Conservation (phyloP, 352 stramenopile genomes). For the Pythium coloratum region DNA sequence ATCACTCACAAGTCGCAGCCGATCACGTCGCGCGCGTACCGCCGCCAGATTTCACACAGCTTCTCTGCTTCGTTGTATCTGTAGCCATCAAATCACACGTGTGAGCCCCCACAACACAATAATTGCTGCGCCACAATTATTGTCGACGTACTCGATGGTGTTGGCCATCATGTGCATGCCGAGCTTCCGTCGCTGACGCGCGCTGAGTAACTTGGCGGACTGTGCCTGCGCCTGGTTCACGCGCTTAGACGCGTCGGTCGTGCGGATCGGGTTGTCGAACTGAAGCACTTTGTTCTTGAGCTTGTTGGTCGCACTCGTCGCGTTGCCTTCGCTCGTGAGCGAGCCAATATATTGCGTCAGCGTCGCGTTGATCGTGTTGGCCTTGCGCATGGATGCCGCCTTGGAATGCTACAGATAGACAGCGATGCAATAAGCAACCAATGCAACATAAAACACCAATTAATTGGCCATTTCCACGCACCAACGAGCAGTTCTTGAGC, state of each 20-base stretch:
- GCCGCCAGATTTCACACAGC: conserved; percentile 65
- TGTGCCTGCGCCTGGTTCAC: conserved; percentile 40
- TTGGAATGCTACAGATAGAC: conserved; percentile 10
- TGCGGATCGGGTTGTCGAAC: conserved; percentile 71
- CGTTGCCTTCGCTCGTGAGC: conserved; percentile 19
- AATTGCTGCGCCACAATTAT: no score
- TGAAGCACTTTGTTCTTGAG: conserved; percentile 82
- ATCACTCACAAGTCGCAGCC: conserved; percentile 39
- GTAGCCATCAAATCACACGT: no score
- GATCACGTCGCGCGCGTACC: conserved; percentile 59
- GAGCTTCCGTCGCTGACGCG: conserved; percentile 53
- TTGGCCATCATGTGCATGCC: conserved; percentile 55
- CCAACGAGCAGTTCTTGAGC: conserved; percentile 73
- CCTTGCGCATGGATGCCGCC: conserved; percentile 23
- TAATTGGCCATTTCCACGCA: conserved; percentile 16
- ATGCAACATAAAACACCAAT: conserved; percentile 17
- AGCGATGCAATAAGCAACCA: conserved; percentile 10
- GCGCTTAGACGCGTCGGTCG: conserved; percentile 31
- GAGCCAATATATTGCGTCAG: conserved; percentile 47
- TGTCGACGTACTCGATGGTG: conserved; percentile 42
- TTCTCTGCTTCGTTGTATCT: conserved; percentile 52
- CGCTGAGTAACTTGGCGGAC: conserved; percentile 57
- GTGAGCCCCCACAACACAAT: not conserved
- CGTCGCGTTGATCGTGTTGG: conserved; percentile 11
- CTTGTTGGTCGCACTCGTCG: conserved; percentile 36